Base-by-base conservation (phyloP, 345 rosid species). In the Fremontodendron californicum region DNA sequence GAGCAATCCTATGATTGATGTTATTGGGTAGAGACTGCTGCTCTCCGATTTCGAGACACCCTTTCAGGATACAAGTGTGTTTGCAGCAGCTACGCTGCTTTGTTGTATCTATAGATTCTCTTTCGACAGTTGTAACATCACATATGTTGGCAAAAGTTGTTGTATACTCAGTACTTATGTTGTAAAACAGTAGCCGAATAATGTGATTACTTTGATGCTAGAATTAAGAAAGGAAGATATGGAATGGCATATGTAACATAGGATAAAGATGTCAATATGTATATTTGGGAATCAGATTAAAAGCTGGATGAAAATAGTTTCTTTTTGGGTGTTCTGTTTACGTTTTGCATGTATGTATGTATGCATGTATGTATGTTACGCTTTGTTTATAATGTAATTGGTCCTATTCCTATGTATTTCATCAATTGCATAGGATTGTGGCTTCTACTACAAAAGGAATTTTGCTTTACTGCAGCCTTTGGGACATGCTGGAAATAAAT, bases 101-200 rank as follows among this genome's bases (percentile, higher is more conserved):
- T 75, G 78, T 54, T 75, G 72, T 76, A 63, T 76, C 74, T 75
- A 75, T 75, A 78, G 84, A 78, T 74, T 46, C 4, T 60, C 60
- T 46, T 33, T 3, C 2, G 35, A 21, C 25, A 67, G 75, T 49
- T 74, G 82, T 80, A 82, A 65, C 70, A 63, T 55, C 23, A 79
- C 77, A 73, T 57, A 62, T 68, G 79, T 45, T 80, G 40, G n/a
- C 49, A 49, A 75, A 84, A 79, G 75, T 63, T 78, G 75, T 33
- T 78, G 81, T 61, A 74, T 80, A 67, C 27, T 60, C 21, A 21
- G 71, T 51, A 55, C 15, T 70, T 57, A 60, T 80, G 79, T 78
- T 86, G 85, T 82, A 82, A 66, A 80, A 78, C 73, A 71, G n/a
- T 51, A 60, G 63, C 18, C 64, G 57, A 78, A 81, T 82, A 81